Base-by-base conservation (phyloP, 2,329 filamentous ascomycete genomes). In the Diaporthe velutina region DNA sequence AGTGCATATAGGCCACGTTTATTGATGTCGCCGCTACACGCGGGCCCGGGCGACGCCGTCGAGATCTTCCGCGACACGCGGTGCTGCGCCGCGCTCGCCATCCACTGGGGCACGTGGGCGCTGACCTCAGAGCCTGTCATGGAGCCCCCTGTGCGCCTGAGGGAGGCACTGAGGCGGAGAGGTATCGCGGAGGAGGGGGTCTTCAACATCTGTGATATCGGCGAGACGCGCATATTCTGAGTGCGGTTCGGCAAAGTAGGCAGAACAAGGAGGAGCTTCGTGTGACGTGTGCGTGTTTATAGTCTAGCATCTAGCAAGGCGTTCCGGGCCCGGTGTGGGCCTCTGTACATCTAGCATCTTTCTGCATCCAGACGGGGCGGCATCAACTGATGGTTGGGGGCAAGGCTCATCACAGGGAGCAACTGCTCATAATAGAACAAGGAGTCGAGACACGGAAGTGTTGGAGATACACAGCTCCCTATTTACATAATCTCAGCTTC, bases 91-190 rank as follows among this genome's bases (percentile, higher is more conserved):
- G 96, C 95, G 30, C 88, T 98, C 85, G 96, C 91, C 2, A 98
- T 98, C 79, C 96, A 98, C 81, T 98, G 96, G 95, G 96, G 95
- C 3, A 93, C 94, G 0, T 98, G 96, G 95, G 92, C 94, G 0
- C 84, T 98, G 78, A 98, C 96, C 0, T 88, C 91, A 75, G 96
- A 98, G 83, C 93, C 96, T 75, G 93, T 98, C 1, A 82, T 96
- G 73, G 95, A 98, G 84, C 96, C 96, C 60, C 95, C 95, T 1
- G 85, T 83, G 82, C 84, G 94, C 81, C 84, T 98, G 76, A 93
- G 88, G 82, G 87, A 94, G 81, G 95, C 95, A 3, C 83, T 98
- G 81, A 89, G 86, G 79, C 89, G 88, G 79, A 92, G 92, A 79
- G 91, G 90, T 0, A 81, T 97, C 1, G 86, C 89, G 0, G 93